These are phyloP conservation scores for Zoysia pacifica DNA, from an alignment of 176 grass and related monocot species.

Conservation along the genomic window DNA sequence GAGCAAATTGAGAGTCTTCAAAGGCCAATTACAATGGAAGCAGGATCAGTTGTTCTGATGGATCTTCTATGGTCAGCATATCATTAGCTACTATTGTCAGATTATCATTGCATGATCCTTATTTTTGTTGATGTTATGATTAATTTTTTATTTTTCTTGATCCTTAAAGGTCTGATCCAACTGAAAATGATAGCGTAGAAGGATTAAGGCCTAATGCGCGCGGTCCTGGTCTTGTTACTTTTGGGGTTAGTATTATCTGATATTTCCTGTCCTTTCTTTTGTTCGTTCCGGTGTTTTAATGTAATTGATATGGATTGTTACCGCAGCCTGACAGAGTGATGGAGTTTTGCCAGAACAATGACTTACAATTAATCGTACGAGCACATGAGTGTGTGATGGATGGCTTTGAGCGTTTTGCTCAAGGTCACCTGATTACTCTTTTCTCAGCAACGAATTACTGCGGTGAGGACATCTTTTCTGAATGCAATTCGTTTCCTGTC, in stretches of 20 bases:
- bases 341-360: slow-evolving; percentile 99
- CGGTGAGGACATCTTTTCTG: slow-evolving; percentile 47
- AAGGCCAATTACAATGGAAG: slow-evolving; percentile 96
- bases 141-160: slow-evolving; percentile 34
- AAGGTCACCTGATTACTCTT: slow-evolving; percentile 98
- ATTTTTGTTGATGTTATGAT: slow-evolving; percentile 23
- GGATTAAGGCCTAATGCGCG: slow-evolving; percentile 96
- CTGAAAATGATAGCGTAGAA: slow-evolving; percentile 97
- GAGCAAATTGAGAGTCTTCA: slow-evolving; percentile 98
- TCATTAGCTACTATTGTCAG: slow-evolving; percentile 2
- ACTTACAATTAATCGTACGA: slow-evolving; percentile 91
- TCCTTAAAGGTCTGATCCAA: slow-evolving; percentile 90
- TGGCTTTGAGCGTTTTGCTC: slow-evolving; percentile 98
- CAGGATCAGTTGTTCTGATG: slow-evolving; percentile 98
- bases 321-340: slow-evolving; percentile 93
- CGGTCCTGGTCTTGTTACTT: slow-evolving; percentile 95
- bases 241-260: slow-evolving; percentile 68
- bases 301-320: slow-evolving; percentile 14
- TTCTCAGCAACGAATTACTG: slow-evolving; percentile 99
- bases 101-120: slow-evolving; percentile 35
- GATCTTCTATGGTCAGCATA: slow-evolving; percentile 91
- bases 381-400: slow-evolving; percentile 99
- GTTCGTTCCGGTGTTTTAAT: slow-evolving; percentile 3
- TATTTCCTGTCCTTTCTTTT: slow-evolving; percentile 11
- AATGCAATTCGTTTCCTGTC: neutral